phyloP scores from a whole-genome alignment of 1,139 yeast species.

The Sugiyamaella castrensis region DNA sequence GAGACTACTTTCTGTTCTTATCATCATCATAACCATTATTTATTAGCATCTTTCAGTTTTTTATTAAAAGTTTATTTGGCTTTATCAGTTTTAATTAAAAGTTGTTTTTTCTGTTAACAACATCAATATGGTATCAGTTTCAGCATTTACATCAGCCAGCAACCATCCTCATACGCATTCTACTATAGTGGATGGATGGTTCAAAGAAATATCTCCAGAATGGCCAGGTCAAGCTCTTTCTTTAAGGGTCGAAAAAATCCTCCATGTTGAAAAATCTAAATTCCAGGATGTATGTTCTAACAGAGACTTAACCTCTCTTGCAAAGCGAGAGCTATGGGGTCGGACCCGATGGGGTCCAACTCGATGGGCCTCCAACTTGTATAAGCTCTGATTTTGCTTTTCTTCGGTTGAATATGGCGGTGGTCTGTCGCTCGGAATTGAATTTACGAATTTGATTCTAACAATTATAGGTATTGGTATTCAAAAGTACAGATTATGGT shows the following conservation, averaged over 20 bases:
- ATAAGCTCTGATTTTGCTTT: neutral
- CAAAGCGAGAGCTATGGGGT: neutral
- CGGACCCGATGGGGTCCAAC: neutral
- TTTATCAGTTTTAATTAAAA: too few species aligned
- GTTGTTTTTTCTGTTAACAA: too few species aligned
- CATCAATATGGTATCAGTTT: too few species aligned
- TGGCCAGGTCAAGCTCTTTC: slow-evolving; percentile 98
- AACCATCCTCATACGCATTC: slow-evolving; percentile 27
- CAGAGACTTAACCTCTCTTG: neutral
- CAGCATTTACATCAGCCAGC: neutral
- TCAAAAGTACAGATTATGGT: slow-evolving; percentile 72
- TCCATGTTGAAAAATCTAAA: slow-evolving; percentile 70
- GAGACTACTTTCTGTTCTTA: too few species aligned
- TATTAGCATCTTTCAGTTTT: too few species aligned
- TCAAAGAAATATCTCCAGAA: slow-evolving; percentile 79
- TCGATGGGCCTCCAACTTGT: too few species aligned
- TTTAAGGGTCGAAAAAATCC: slow-evolving; percentile 69
- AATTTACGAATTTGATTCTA: too few species aligned
- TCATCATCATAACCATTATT: too few species aligned
- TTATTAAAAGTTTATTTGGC: too few species aligned
- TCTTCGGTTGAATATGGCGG: too few species aligned
- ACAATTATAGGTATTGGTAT: slow-evolving; percentile 51
- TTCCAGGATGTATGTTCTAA: slow-evolving; percentile 69
- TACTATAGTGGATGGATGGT: slow-evolving; percentile 70
- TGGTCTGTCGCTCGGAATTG: too few species aligned